Evolutionary conservation across 805 yeast species (phyloP), one percentile per base, ranked within the genome.

Genomic region (Cyberlindnera samutprakarnensis): DNA sequence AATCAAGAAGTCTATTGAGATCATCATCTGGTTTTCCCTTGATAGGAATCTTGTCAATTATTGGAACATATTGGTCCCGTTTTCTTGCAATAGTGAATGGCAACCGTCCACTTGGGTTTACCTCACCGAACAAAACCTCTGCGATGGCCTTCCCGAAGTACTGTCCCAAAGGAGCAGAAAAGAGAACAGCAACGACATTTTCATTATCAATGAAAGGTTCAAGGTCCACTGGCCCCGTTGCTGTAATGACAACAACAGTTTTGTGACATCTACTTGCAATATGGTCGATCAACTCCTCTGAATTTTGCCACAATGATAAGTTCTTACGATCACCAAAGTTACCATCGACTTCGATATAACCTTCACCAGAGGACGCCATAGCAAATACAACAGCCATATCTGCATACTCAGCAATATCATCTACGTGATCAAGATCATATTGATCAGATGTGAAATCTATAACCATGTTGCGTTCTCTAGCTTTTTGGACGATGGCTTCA

Each of bases 1-100:
- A 76, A 48, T 74, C 83, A 36, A 68, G 67, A 37, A 66, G 40
- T 33, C 53, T 25, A 50, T 54, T 53, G 18, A 47, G 35, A 33
- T 54, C 59, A 41, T 56, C 61, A 27, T 52, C 56, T 10, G 68
- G 65, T 20, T 42, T 38, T 2, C 65, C 65, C 29, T 59, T 45
- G 16, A 47, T 42, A 4, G 56, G 53, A 11, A 59, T 51, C 22
- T 53, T 59, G 29, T 62, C 66, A 33, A 69, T 43, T 9, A 71
- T 55, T 15, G 70, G 68, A 17, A 67, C 70, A 41, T 75, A 66
- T 42, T 51, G 77, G 32, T 46, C 53, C 30, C 55, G 57, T 38
- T 69, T 66, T 44, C 64, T 68, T 10, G 83, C 79, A 40, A 76
- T 64, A 4, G 83, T 73, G 46, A 75, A 75, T 2, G 84, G 81